Evolutionary conservation across 768 basidiomycete species (phyloP), one percentile per base, ranked within the genome.

Genomic region (Leccinum boreale): DNA sequence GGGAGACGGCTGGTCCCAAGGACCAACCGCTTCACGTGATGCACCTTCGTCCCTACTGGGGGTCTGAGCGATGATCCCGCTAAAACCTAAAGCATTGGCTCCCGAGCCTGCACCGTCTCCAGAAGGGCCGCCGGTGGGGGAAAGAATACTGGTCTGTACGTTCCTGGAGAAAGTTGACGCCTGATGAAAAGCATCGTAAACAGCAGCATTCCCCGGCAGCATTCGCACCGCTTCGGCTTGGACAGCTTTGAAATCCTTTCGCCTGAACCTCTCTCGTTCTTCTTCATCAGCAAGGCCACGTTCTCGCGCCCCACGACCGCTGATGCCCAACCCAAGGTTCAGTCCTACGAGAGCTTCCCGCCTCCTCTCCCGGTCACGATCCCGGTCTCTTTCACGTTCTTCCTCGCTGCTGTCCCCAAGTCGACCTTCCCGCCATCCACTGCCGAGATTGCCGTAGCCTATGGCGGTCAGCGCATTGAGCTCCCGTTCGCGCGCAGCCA

Each of bases 161-260:
- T 60, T 70, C 62, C 73, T 65, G 15, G 71, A 62, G 24, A 67
- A 26, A 8, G 67, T 17, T 1, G 77, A 77, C 1, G 86, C 80
- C 1, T 85, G 83, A 68, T 92, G 86, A 76, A 92, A 94, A 2
- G 90, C 87, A 65, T 94, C 91, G 67, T 83, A 92, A 1, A 87
- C 81, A 23, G 77, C 75, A 3, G 81, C 67, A 62, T 75, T 74
- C 50, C 72, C 73, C 52, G 77, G 70, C 8, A 80, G 64, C 53
- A 81, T 63, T 19, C 71, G 66, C 21, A 76, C 74, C 45, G 68
- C 72, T 48, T 72, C 71, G 2, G 72, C 73, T 24, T 81, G 73
- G 46, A 50, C 45, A 29, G 74, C 73, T 35, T 79, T 77, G 58
- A 78, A 73, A 50, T 81, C 81, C 69, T 81, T 85, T 65, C 81